Conservation (phyloP, 371 early-diverging fungal species). For the Blakeslea trispora region DNA sequence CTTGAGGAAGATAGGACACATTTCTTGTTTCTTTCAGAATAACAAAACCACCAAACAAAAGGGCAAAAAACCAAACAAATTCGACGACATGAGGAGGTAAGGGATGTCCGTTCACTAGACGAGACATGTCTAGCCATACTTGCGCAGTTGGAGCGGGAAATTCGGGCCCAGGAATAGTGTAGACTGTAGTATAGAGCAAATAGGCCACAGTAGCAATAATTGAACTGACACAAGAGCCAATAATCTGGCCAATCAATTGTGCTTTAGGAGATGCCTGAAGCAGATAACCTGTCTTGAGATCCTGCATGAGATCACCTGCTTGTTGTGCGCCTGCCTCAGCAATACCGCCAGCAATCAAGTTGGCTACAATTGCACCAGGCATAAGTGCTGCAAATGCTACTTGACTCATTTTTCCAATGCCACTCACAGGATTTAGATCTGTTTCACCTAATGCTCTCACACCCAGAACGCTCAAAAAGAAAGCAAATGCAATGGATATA, state of each 20-base stretch:
- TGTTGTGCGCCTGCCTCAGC: constrained; percentile 79
- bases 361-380: constrained; percentile 74
- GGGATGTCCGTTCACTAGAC: constrained; percentile 77
- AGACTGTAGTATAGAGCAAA: constrained; percentile 69
- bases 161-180: constrained; percentile 71
- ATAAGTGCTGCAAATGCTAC: constrained; percentile 76
- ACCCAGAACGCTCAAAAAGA: constrained; percentile 66
- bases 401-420: constrained; percentile 87
- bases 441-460: constrained; percentile 81
- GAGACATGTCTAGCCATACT: constrained; percentile 82
- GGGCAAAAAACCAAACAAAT: constrained; percentile 60
- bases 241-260: constrained; percentile 84
- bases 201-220: constrained; percentile 63
- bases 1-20: constrained; percentile 51
- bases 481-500: constrained; percentile 59
- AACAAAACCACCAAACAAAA: constrained; percentile 55
- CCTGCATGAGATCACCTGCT: constrained; percentile 86
- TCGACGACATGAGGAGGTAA: constrained; percentile 65
- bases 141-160: constrained; percentile 81
- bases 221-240: constrained; percentile 73
- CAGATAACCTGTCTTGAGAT: constrained; percentile 86
- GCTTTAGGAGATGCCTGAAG: constrained; percentile 82
- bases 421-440: constrained; percentile 80
- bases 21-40: constrained; percentile 45
- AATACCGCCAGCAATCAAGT: constrained; percentile 84